Evolutionary conservation across 352 stramenopile genomes (phyloP), one percentile per base, ranked within the genome.

Genomic region (Pythium aristosporum): DNA sequence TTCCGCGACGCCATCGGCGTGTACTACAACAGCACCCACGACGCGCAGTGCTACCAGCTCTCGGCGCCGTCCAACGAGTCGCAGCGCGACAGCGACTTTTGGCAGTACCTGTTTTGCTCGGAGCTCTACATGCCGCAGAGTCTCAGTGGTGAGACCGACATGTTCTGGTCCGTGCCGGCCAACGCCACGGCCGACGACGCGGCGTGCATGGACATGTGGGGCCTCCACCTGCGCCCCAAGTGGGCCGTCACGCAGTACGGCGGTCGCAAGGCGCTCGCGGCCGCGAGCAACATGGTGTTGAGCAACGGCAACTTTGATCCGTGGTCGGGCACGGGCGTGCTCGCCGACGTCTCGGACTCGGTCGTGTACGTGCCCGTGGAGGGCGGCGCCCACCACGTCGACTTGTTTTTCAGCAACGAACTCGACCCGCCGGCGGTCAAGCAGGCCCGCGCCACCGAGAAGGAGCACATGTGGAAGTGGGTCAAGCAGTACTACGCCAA

Each of bases 221-320:
- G 77, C n/a, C 67, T 94, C n/a, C 58, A 73, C 18, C 63, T 92
- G 32, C 76, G 76, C 36, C 83, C 88, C 5, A 23, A 77, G 25
- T 95, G 85, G 85, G 84, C 79, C 30, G 67, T 76, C 23, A 91
- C 72, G 6, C 72, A 91, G 61, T 96, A 87, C 55, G 88, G 88
- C 25, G 85, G 80, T 42, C 81, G 72, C 47, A 88, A 85, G 57
- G 79, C 77, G 8, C 73, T 96, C n/a, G 58, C 69, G 4, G 66
- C 71, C 2, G 81, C 81, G 10, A 97, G 85, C 65, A 98, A 98
- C 77, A 97, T 98, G 47, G 85, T 98, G 39, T 93, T 98, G 59
- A 97, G 90, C 59, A 98, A 98, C 69, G 96, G 96, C 56, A 83
- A 97, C 61, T 88, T 94, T 42, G 96, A 98, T 69, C 96, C 96